Base-by-base conservation (phyloP, 164 flowering plant genomes). In the Cinnamomum micranthum region DNA sequence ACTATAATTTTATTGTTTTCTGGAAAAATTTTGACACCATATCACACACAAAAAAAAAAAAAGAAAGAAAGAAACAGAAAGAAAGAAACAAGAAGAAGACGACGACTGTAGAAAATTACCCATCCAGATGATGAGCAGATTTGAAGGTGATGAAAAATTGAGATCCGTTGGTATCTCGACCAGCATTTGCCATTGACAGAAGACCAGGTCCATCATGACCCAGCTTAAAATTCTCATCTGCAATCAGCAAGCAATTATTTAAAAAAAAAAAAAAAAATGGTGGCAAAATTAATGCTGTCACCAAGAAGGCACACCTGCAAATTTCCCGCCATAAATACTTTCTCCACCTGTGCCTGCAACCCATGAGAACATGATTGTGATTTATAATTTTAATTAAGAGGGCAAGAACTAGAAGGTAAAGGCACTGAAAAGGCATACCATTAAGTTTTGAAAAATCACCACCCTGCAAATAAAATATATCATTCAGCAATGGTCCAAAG, bases 161-260 rank as follows among this genome's bases (percentile, higher is more conserved):
- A 73, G 99, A 95, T 50, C 98, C 98, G 72, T 87, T 81, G 41
- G 81, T 66, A 75, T 91, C 87, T 9, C 89, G 92, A 78, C 92
- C 95, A 81, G 92, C 88, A 78, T 90, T 77, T 60, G 96, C 76
- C 99, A 95, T 95, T 2, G 99, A 88, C 17, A 95, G 84, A 71
- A 92, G 86, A 74, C 99, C 99, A 74, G 87, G 89, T 60, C 77
- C 89, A 77, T 91, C 95, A 82, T 95, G 99, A 75, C 82, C 87
- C 59, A 92, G 79, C 83, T 77, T 87, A 24, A 94, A 87, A 60
- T 82, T 74, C 76, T 93, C 99, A 81, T 93, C 99, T 93, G 90
- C 41, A 84, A 79, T 20, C 78, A 77, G 47, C 2, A 59, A 19
- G n/a, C 15, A n/a, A 60, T 19, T 19, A 17, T 5, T 11, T 60